Evolutionary conservation across 2,329 filamentous ascomycete species (phyloP).

Genomic region (Colletotrichum tropicale): DNA sequence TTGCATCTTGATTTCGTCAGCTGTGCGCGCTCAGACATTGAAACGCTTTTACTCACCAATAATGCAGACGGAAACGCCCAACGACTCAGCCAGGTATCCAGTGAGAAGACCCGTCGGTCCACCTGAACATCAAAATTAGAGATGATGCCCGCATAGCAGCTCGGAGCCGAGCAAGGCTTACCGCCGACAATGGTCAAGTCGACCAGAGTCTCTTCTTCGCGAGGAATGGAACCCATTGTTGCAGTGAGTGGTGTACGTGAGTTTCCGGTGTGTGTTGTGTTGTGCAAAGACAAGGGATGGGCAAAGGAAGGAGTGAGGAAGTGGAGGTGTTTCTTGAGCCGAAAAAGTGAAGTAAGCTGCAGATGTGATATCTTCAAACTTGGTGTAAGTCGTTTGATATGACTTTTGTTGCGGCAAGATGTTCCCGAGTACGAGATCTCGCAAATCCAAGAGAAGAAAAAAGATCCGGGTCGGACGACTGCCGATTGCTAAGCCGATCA

Average conservation of each 20-base stretch:
- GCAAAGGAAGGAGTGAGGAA: neutral
- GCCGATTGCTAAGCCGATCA: conserved; percentile 1
- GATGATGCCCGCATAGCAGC: neutral
- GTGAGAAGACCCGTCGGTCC: conserved; percentile 52
- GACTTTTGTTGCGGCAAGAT: neutral
- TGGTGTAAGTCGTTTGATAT: neutral
- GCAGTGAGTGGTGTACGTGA: neutral
- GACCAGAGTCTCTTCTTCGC: conserved; percentile 21
- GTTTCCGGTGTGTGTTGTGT: neutral
- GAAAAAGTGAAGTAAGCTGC: neutral
- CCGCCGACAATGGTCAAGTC: conserved; percentile 43
- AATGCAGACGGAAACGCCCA: conserved; percentile 45
- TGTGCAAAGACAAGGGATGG: neutral
- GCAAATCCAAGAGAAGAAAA: neutral
- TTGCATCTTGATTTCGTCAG: conserved; percentile 35
- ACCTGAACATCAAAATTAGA: conserved; percentile 27
- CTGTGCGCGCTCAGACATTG: neutral
- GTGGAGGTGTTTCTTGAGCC: neutral
- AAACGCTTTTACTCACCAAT: conserved; percentile 32
- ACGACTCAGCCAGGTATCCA: conserved; percentile 44
- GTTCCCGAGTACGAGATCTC: neutral
- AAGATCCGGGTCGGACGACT: neutral
- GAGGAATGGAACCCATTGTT: conserved; percentile 18
- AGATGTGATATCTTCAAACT: neutral
- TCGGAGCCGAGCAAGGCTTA: conserved; percentile 19